Conservation (phyloP, 2,329 filamentous ascomycete genomes). For the Fusarium sp. region DNA sequence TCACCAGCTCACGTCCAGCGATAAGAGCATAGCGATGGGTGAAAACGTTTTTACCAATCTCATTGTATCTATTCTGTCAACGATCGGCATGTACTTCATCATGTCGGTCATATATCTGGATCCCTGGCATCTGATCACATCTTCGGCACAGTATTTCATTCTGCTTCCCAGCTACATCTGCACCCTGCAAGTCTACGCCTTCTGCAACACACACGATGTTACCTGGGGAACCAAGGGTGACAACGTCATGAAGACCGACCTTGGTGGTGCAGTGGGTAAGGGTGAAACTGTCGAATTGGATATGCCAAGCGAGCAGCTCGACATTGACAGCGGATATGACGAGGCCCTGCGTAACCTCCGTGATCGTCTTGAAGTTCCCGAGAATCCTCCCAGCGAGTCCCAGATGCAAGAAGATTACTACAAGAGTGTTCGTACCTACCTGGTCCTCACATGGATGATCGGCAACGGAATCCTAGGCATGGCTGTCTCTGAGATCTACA, state of each 20-base stretch:
- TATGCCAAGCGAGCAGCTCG: constrained; percentile 97
- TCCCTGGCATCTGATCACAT: constrained; percentile 99
- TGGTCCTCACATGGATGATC: constrained; percentile 96
- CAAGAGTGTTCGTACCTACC: constrained; percentile 96
- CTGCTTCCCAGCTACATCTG: constrained; percentile 95
- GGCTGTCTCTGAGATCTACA: constrained; percentile 90
- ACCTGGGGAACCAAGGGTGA: constrained; percentile 85
- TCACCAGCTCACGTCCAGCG: constrained; percentile 74
- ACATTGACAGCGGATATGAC: constrained; percentile 98
- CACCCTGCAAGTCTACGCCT: constrained; percentile 97
- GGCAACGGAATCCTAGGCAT: constrained; percentile 94
- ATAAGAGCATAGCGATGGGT: constrained; percentile 72
- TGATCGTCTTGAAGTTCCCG: constrained; percentile 87
- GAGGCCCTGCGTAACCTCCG: constrained; percentile 96
- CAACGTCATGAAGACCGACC: constrained; percentile 93
- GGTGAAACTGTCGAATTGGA: constrained; percentile 91
- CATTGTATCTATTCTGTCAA: constrained; percentile 90
- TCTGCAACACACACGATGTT: constrained; percentile 66
- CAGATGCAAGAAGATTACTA: constrained; percentile 99
- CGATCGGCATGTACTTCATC: constrained; percentile 93
- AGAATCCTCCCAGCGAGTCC: constrained; percentile 73
- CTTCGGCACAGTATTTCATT: constrained; percentile 90
- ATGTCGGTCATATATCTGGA: constrained; percentile 98
- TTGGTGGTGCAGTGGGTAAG: constrained; percentile 86
- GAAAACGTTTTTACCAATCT: constrained; percentile 96